Evolutionary conservation across 345 rosid species (phyloP).

Genomic region (Microcos paniculata): DNA sequence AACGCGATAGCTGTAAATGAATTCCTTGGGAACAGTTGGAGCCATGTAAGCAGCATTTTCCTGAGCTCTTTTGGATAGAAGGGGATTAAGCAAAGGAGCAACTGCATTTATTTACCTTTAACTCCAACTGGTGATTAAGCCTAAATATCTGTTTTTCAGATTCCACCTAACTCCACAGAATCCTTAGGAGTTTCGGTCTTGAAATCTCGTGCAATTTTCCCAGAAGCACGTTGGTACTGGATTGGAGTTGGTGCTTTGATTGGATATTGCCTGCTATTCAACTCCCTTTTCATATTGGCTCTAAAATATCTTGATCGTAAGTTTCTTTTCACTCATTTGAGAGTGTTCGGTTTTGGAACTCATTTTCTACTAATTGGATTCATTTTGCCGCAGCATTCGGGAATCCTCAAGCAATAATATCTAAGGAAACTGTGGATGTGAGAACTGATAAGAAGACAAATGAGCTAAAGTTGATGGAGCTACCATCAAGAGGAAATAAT

Average conservation of each 20-base stretch:
- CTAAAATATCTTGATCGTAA: constrained; percentile 59
- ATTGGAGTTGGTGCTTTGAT: constrained; percentile 48
- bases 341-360: too few species aligned
- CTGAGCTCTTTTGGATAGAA: neutral
- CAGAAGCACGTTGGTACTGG: constrained; percentile 66
- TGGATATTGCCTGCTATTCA: constrained; percentile 41
- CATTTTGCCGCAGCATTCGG: constrained; percentile 35
- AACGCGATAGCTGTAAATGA: constrained; percentile 55
- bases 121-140: too few species aligned
- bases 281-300: constrained; percentile 36
- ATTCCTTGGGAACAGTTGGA: constrained; percentile 53
- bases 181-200: constrained; percentile 46
- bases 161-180: constrained; percentile 12
- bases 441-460: constrained; percentile 14
- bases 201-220: constrained; percentile 41
- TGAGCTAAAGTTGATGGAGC: neutral
- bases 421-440: constrained; percentile 17
- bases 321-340: constrained; percentile 13
- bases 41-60: constrained; percentile 27
- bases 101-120: neutral
- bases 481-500: constrained; percentile 6
- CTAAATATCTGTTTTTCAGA: neutral
- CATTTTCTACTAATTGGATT: neutral
- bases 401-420: constrained; percentile 31
- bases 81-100: too few species aligned